Evolutionary conservation across 2,329 filamentous ascomycete species (phyloP), one percentile per base, ranked within the genome.

Genomic region (Blumeria graminis): DNA sequence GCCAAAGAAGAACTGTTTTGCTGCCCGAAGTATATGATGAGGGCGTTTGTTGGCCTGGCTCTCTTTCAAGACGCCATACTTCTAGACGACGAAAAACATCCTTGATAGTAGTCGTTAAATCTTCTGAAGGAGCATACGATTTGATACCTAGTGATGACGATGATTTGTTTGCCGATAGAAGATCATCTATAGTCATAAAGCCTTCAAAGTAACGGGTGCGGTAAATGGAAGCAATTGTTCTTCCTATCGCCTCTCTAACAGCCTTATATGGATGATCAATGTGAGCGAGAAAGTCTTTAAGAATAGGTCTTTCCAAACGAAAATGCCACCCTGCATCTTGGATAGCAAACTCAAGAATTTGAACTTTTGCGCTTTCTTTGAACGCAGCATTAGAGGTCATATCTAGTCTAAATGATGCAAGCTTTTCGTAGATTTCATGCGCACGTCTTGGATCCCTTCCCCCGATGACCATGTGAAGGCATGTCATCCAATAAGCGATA

Each of bases 191-290:
- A 64, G 87, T 81, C 60, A 81, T 80, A 68, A 94, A 95, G 0
- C 89, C 93, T 69, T 98, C 92, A 65, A 95, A 86, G 68, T 98
- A 94, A 28, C 88, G 77, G 8, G 88, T 94, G 60, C 89, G 84
- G 68, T 89, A 92, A 57, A 96, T 90, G 3, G 82, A 83, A 3
- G 86, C 84, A 58, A 98, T 78, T 0, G 90, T 90, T 46, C 87
- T 77, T 0, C 92, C 92, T 71, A 98, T 94, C 0, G 90, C 82
- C 69, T 98, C 92, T 58, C 92, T 83, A 6, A 98, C 92, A 34
- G 88, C 85, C 72, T 98, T 98, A 72, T 98, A 98, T 0, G 92
- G 92, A 67, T 98, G 92, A 65, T 98, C 88, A 43, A 98, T 80
- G 67, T 98, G 92, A 28, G 77, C 74, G 58, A 98, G 73, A 69